These are phyloP conservation scores for Annulohypoxylon moriforme DNA, from an alignment of 495 filamentous ascomycete genomes.

Conservation along the genomic window DNA sequence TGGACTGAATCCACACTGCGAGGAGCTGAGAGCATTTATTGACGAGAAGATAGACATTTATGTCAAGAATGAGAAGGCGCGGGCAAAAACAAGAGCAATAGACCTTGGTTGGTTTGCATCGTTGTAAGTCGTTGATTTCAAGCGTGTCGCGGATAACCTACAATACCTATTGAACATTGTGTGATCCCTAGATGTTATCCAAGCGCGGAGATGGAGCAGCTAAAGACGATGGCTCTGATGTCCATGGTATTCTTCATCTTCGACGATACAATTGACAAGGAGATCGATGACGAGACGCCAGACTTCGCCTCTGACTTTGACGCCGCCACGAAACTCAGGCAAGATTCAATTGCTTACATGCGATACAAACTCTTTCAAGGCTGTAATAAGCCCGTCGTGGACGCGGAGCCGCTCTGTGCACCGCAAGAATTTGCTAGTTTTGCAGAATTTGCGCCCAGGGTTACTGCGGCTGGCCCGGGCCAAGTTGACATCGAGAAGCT, in stretches of 20 bases:
- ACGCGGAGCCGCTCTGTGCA: not conserved
- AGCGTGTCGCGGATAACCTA: not conserved
- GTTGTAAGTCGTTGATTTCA: not conserved
- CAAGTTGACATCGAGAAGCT: slow-evolving; percentile 1
- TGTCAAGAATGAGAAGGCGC: slow-evolving; percentile 6
- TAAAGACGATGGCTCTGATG: slow-evolving; percentile 9
- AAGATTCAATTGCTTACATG: slow-evolving; percentile 2
- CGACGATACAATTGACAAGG: slow-evolving; percentile 13
- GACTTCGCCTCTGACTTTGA: slow-evolving; percentile 9
- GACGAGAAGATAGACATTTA: slow-evolving; percentile 5
- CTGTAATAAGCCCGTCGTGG: not conserved
- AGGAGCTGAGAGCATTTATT: slow-evolving; percentile 1
- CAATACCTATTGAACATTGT: not conserved
- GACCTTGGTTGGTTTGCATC: slow-evolving; percentile 12
- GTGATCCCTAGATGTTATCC: not conserved
- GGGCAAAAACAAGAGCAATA: not conserved
- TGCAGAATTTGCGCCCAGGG: slow-evolving; percentile 9
- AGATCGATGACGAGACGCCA: slow-evolving; percentile 12
- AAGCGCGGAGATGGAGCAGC: slow-evolving; percentile 1
- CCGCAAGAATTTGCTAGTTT: slow-evolving; percentile 11
- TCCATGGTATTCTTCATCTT: slow-evolving; percentile 8
- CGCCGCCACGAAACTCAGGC: slow-evolving; percentile 10
- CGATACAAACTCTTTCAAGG: not conserved
- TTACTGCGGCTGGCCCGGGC: not conserved
- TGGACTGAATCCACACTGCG: slow-evolving; percentile 5